phyloP scores from a whole-genome alignment of 257 asterid species.

The Ehretia macrophylla region DNA sequence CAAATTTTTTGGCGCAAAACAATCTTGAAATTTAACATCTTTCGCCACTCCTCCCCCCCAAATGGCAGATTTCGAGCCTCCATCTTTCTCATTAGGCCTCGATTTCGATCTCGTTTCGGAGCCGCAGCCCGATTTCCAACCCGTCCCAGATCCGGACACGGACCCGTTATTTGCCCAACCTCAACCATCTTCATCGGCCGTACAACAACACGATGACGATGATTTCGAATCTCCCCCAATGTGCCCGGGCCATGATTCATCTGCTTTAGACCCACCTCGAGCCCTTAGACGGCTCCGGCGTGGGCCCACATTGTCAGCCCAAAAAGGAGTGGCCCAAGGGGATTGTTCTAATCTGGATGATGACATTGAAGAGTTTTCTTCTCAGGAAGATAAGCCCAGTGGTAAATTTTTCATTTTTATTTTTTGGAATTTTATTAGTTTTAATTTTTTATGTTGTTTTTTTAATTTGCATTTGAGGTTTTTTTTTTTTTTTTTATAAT shows the following conservation, averaged over 20 bases:
- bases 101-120: conserved; percentile 63
- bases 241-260: conserved; percentile 17
- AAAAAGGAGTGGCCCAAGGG: conserved; percentile 15
- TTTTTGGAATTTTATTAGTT: background rate
- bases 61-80: conserved; percentile 65
- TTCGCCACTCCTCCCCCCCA: background rate
- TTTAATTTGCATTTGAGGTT: background rate
- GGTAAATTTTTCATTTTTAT: conserved; percentile 30
- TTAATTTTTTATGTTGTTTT: background rate
- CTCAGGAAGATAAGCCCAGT: conserved; percentile 53
- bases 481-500: background rate
- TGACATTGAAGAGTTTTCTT: conserved; percentile 82
- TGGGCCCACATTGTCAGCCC: conserved; percentile 30
- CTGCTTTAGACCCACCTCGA: conserved; percentile 30
- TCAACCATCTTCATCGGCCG: background rate
- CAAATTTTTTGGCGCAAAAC: too few relatives aligned
- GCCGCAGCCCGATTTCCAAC: conserved; percentile 21
- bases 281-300: conserved; percentile 64
- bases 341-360: conserved; percentile 44
- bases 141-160: conserved; percentile 10
- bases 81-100: conserved; percentile 79
- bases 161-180: background rate
- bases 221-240: conserved; percentile 42
- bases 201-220: conserved; percentile 26
- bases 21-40: too few relatives aligned